phyloP scores from a whole-genome alignment of 768 basidiomycete species.

The Antrodiella citrinella region DNA sequence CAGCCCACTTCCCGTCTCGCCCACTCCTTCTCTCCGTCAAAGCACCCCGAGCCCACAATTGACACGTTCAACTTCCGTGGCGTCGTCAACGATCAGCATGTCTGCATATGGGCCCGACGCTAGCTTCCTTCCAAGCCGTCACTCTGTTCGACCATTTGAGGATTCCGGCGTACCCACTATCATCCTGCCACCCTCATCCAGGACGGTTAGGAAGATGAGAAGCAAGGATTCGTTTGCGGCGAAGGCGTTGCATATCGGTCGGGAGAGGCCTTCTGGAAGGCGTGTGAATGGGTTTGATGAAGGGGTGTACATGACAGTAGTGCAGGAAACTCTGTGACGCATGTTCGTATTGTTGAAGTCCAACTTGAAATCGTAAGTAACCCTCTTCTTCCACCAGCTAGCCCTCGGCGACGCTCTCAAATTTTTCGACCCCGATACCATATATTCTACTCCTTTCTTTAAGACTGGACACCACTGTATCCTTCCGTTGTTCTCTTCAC shows the following conservation, averaged over 20 bases:
- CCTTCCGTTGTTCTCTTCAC: neutral
- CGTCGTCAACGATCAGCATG: slow-evolving; percentile 16
- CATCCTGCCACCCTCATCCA: slow-evolving; percentile 2
- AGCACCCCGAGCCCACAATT: slow-evolving; percentile 10
- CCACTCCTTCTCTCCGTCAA: neutral
- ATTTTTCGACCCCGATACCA: neutral
- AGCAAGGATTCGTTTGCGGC: slow-evolving; percentile 14
- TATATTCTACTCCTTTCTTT: neutral
- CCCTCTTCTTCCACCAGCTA: neutral
- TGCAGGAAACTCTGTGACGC: slow-evolving; percentile 18
- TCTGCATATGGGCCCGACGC: slow-evolving; percentile 13
- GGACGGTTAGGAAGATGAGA: slow-evolving; percentile 12
- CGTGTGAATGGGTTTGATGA: slow-evolving; percentile 10
- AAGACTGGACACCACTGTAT: neutral
- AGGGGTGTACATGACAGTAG: slow-evolving; percentile 23
- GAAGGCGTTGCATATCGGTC: slow-evolving; percentile 9
- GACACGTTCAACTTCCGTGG: slow-evolving; percentile 11
- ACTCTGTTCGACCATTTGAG: slow-evolving; percentile 14
- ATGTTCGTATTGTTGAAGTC: slow-evolving; percentile 1
- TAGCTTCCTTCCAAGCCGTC: slow-evolving; percentile 5
- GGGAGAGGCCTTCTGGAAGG: slow-evolving; percentile 3
- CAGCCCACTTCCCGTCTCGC: slow-evolving; percentile 8
- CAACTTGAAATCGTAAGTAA: neutral
- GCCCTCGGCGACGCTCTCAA: neutral
- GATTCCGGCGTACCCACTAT: slow-evolving; percentile 11